phyloP scores from a whole-genome alignment of 768 basidiomycete species.

The Russula compacta region DNA sequence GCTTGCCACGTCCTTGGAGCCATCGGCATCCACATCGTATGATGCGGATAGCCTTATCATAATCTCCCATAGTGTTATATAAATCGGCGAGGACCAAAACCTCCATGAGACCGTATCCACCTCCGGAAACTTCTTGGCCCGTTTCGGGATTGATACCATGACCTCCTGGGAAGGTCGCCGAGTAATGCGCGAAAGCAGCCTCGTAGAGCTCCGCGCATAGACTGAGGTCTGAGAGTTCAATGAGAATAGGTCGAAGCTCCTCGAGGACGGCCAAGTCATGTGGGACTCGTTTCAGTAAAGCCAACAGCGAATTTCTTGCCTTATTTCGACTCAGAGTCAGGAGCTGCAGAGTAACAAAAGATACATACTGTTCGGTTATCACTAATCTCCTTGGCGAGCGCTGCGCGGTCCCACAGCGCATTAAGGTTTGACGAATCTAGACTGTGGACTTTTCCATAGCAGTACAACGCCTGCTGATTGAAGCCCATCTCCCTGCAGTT shows the following conservation, averaged over 20 bases:
- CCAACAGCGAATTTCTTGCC: conserved; percentile 56
- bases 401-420: conserved; percentile 84
- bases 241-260: conserved; percentile 69
- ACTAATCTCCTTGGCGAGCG: conserved; percentile 66
- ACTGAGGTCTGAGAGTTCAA: conserved; percentile 58
- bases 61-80: conserved; percentile 60
- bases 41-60: conserved; percentile 56
- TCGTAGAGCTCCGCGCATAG: conserved; percentile 62
- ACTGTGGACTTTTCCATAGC: conserved; percentile 73
- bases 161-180: conserved; percentile 39
- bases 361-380: conserved; percentile 53
- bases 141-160: conserved; percentile 31
- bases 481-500: conserved; percentile 51
- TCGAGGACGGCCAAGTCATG: conserved; percentile 73
- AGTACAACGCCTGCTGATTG: conserved; percentile 84
- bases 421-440: conserved; percentile 76
- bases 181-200: conserved; percentile 65
- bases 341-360: not conserved
- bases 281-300: conserved; percentile 66
- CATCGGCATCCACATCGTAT: conserved; percentile 76
- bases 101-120: conserved; percentile 51
- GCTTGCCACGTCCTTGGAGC: conserved; percentile 75
- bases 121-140: conserved; percentile 22
- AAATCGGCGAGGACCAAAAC: conserved; percentile 82
- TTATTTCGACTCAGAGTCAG: conserved; percentile 19